Percentiles rank a stretch among this genome's conserved stretches.
phyloP scores from a whole-genome alignment of 805 yeast species.

The Lipomyces starkeyi region DNA sequence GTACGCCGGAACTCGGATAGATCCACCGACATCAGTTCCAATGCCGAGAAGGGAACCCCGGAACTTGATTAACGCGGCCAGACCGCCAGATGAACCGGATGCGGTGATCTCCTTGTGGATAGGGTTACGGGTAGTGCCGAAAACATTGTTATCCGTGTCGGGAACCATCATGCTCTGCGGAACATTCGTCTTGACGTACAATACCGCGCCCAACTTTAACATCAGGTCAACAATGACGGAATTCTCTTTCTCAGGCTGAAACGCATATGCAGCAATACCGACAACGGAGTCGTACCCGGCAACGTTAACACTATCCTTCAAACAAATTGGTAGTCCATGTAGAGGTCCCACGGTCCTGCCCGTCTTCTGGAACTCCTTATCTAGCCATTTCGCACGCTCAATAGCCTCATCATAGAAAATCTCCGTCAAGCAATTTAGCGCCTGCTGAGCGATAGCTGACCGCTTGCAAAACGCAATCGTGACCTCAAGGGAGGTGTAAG shows the following conservation, averaged over 20 bases:
- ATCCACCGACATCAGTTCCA: constrained; percentile 63
- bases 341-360: constrained; percentile 59
- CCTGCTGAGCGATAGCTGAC: constrained; percentile 63
- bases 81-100: constrained; percentile 65
- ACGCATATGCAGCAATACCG: constrained; percentile 39
- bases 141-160: constrained; percentile 61
- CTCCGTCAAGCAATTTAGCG: constrained; percentile 49
- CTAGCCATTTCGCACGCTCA: constrained; percentile 60
- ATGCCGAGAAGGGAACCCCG: constrained; percentile 60
- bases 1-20: constrained; percentile 56
- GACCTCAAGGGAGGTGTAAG: constrained; percentile 54
- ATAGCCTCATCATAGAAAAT: constrained; percentile 65
- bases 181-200: constrained; percentile 65
- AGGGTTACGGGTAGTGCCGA: constrained; percentile 60
- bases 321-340: constrained; percentile 71
- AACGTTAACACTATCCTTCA: constrained; percentile 67
- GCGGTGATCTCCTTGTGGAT: constrained; percentile 53
- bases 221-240: constrained; percentile 56
- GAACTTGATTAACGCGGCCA: constrained; percentile 54
- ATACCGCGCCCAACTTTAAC: constrained; percentile 60
- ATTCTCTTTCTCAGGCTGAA: constrained; percentile 45
- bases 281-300: constrained; percentile 59
- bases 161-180: constrained; percentile 63
- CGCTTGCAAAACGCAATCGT: constrained; percentile 61
- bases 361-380: constrained; percentile 52